Conservation (phyloP, 805 yeast species). For the Starmerella geochares region DNA sequence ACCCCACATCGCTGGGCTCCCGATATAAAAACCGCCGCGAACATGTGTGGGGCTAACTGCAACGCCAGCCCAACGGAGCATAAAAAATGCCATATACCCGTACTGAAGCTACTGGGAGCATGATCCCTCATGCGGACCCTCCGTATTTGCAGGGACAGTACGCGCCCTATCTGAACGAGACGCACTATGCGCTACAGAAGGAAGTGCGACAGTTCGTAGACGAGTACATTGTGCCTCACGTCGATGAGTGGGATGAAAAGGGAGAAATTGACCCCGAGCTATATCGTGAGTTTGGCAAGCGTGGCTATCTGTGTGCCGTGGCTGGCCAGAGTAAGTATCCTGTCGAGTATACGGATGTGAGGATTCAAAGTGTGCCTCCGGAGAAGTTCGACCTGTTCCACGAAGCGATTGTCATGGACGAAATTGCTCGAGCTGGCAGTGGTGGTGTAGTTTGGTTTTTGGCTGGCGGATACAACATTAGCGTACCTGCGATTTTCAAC, state of each 20-base stretch:
- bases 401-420: constrained; percentile 34
- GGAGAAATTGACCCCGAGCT: constrained; percentile 32
- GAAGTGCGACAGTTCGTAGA: constrained; percentile 36
- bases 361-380: constrained; percentile 32
- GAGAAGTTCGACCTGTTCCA: constrained; percentile 36
- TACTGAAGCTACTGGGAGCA: constrained; percentile 7
- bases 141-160: constrained; percentile 37
- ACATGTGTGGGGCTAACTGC: background rate
- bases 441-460: constrained; percentile 37
- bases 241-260: constrained; percentile 37
- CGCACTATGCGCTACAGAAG: constrained; percentile 34
- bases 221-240: constrained; percentile 33
- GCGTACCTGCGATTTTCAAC: constrained; percentile 35
- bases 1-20: background rate
- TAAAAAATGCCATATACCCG: background rate
- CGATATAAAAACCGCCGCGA: background rate
- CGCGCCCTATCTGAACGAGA: constrained; percentile 34
- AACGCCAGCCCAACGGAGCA: no score
- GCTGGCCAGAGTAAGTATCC: constrained; percentile 34
- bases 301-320: constrained; percentile 36
- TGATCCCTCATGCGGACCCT: constrained; percentile 34
- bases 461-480: constrained; percentile 36
- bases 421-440: constrained; percentile 34
- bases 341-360: constrained; percentile 31
- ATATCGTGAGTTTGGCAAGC: constrained; percentile 32